Base-by-base conservation (phyloP, 306 rosid species). In the Trifolium fragiferum region DNA sequence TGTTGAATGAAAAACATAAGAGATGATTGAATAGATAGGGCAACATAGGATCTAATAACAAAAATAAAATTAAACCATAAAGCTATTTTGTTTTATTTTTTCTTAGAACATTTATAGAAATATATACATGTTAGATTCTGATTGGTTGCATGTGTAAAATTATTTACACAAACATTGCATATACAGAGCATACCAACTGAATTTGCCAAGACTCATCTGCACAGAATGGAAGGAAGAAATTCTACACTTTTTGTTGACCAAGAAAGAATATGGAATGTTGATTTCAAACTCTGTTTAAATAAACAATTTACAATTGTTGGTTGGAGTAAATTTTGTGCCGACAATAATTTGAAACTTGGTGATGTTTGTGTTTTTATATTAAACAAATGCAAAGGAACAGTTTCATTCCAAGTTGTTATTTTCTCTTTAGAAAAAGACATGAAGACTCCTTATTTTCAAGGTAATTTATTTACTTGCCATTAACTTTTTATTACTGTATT, bases 341-440 rank as follows among this genome's bases (percentile, higher is more conserved):
- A 37, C 40, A 37, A 37, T 37, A 8, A 37, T 37, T 37, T 80
- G 67, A 68, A 68, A 38, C 0, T 23, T 2, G 84, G 80, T 16
- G 84, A 74, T 40, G 68, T 60, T 60, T 74, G 80, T 80, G 71
- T 3, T 43, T 80, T 74, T 68, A 71, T 46, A 40, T 32, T 74
- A 4, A 4, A 16, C 59, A 19, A 68, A 1, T 0, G 3, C 50
- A 9, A 23, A 4, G 23, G 21, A 35, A 55, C 33, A 1, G 6
- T 74, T 80, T 38, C 67, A 50, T 59, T 80, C 68, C n/a, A 32
- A 18, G 80, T 80, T 74, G 4, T 8, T 7, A 49, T 68, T 60
- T 66, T 4, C 21, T 30, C n/a, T 44, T 1, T 32, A 0, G 2
- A 18, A 0, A 40, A 59, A 10, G 40, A 67, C 8, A 3, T 46